Base-by-base conservation (phyloP, 345 rosid species). In the Streptanthus diversifolius region DNA sequence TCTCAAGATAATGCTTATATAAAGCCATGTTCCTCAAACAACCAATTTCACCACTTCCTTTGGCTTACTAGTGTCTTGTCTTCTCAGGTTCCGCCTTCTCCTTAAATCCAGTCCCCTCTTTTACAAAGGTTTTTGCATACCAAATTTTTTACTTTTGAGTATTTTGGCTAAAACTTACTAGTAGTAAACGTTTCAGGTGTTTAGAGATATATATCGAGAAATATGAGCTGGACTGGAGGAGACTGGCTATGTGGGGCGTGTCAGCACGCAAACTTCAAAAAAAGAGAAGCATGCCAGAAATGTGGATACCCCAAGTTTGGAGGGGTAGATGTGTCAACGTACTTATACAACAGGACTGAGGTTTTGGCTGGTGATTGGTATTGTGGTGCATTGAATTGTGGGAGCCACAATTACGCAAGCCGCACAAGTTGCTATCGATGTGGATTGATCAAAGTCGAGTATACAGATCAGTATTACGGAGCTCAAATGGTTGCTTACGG, bases 311-410 rank as follows among this genome's bases (percentile, higher is more conserved):
- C 95, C 1, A 88, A 84, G 66, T 85, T 41, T 55, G 97, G 97
- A 11, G 95, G 92, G 48, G 90, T 90, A 8, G 95, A 87, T 73
- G 84, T 81, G 12, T 77, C 95, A 44, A 53, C 86, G 3, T 85
- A 84, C 74, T 54, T 84, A 15, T 82, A 70, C 73, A 85, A 82
- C 74, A 67, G 82, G 70, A 79, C 87, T 5, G 95, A 86, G 44
- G 86, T 76, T 58, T 51, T 90, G 83, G 87, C 97, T 2, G 99
- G 99, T 8, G 99, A 91, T 76, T 95, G 99, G 99, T 91, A 88
- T 77, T 95, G 99, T 81, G 72, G 84, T n/a, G 82, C 85, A 61
- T 78, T 82, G 78, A 85, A 82, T 77, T 95, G 99, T 66, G 95
- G 98, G 17, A 83, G 89, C 72, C 99, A 91, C 84, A 95, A 95